These are phyloP conservation scores for Coemansia sp. DNA, from an alignment of 192 early-diverging fungal species.

Conservation along the genomic window DNA sequence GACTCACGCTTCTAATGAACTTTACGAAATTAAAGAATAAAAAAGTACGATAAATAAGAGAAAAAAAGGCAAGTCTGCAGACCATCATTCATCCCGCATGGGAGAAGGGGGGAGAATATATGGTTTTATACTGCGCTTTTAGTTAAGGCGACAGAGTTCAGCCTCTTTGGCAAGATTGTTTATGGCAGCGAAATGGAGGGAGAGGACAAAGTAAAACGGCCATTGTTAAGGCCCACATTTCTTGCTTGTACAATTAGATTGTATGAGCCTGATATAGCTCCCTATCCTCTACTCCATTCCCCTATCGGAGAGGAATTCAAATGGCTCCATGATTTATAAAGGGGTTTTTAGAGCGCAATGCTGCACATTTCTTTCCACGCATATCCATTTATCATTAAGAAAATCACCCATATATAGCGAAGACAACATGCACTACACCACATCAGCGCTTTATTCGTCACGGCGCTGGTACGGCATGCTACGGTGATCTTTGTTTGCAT, in stretches of 20 bases:
- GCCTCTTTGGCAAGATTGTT: not conserved
- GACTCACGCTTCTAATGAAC: not conserved
- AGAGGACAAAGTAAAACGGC: not conserved
- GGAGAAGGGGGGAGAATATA: not conserved
- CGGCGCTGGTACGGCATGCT: slow-evolving; percentile 61
- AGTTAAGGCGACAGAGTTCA: no score
- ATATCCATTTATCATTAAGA: no score
- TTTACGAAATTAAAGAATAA: slow-evolving; percentile 1
- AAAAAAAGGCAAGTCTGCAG: slow-evolving; percentile 2
- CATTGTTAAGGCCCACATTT: no score
- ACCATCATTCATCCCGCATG: not conserved
- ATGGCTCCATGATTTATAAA: no score
- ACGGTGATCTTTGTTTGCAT: slow-evolving; percentile 81
- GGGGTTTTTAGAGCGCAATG: no score
- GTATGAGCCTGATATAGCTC: no score
- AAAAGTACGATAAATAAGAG: not conserved
- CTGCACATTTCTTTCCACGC: no score
- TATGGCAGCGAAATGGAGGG: not conserved
- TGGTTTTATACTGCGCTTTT: not conserved
- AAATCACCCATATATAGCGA: not conserved
- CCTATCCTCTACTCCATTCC: no score
- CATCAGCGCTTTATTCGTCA: slow-evolving; percentile 17
- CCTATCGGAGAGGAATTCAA: no score
- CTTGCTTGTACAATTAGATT: no score
- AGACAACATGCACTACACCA: not conserved